These are phyloP conservation scores for Cordyceps cicadae DNA, from an alignment of 2,329 filamentous ascomycete species.

Conservation along the genomic window DNA sequence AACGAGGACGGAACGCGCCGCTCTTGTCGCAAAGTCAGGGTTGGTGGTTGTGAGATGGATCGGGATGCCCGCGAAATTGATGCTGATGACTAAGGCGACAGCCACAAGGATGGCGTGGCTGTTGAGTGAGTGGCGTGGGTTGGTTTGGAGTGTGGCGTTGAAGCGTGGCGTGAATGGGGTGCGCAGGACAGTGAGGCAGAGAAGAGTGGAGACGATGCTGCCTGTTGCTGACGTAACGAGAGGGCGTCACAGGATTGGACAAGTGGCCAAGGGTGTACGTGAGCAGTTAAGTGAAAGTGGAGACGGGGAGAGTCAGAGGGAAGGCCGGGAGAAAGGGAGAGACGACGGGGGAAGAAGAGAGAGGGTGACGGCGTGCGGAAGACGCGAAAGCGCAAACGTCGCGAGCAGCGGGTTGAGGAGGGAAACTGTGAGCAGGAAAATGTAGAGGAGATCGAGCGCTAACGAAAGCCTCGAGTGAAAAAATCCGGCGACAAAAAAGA, in stretches of 20 bases:
- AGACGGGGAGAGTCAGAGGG: neutral
- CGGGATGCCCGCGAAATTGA: neutral
- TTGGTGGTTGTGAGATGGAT: constrained; percentile 4
- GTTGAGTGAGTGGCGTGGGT: neutral
- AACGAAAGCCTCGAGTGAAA: constrained; percentile 36
- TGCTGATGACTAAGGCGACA: constrained; percentile 5
- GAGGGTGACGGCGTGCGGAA: neutral
- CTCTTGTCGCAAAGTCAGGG: constrained; percentile 6
- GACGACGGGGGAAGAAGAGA: neutral
- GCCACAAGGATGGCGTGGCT: neutral
- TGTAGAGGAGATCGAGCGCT: constrained; percentile 34
- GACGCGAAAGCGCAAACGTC: neutral
- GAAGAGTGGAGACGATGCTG: constrained; percentile 15
- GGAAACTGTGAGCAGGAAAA: constrained; percentile 10
- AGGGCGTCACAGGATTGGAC: constrained; percentile 13
- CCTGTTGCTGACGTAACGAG: constrained; percentile 27
- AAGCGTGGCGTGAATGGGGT: neutral
- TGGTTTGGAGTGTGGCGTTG: neutral
- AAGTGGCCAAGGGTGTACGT: neutral
- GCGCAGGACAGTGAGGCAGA: neutral
- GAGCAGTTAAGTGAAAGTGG: constrained; percentile 8
- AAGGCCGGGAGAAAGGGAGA: neutral
- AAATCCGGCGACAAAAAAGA: constrained; percentile 17
- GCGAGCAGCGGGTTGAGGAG: neutral
- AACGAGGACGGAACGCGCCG: constrained; percentile 12